These are phyloP conservation scores for Lecanicillium sp. DNA, from an alignment of 2,329 filamentous ascomycete species.

Conservation along the genomic window DNA sequence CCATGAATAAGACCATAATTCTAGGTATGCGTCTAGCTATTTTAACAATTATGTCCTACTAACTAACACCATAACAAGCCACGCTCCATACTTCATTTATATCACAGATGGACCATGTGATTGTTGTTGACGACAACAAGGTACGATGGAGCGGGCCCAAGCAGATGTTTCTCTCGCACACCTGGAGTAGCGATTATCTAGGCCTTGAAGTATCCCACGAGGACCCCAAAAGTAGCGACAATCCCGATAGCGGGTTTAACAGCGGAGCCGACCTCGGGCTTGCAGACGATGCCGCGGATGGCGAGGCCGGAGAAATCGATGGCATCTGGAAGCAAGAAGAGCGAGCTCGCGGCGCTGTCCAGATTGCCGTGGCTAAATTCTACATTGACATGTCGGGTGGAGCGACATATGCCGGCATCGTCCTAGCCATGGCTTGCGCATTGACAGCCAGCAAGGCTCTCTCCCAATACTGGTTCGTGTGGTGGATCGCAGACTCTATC, in stretches of 20 bases:
- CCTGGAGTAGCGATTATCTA: neutral
- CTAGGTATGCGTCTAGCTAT: slow-evolving; percentile 1
- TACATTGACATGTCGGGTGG: slow-evolving; percentile 2
- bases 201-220: neutral
- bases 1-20: neutral
- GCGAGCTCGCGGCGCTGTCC: neutral
- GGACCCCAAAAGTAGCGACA: no score
- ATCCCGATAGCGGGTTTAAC: neutral
- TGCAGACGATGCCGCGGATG: neutral
- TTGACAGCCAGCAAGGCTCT: neutral
- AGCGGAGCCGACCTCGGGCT: neutral
- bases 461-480: slow-evolving; percentile 8
- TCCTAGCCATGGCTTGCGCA: slow-evolving; percentile 1
- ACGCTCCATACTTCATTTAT: slow-evolving; percentile 2
- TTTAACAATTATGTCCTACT: neutral
- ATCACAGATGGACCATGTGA: slow-evolving; percentile 1
- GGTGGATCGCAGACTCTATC: slow-evolving; percentile 4
- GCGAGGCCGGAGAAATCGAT: neutral
- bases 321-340: slow-evolving; percentile 6
- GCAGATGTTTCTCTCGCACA: neutral
- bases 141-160: neutral
- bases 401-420: neutral
- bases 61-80: neutral
- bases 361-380: neutral
- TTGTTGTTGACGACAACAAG: slow-evolving; percentile 4